Percentiles rank a stretch among this genome's conserved stretches.
These are phyloP conservation scores for Trapa incisa DNA, from an alignment of 345 rosid genomes.

Conservation along the genomic window DNA sequence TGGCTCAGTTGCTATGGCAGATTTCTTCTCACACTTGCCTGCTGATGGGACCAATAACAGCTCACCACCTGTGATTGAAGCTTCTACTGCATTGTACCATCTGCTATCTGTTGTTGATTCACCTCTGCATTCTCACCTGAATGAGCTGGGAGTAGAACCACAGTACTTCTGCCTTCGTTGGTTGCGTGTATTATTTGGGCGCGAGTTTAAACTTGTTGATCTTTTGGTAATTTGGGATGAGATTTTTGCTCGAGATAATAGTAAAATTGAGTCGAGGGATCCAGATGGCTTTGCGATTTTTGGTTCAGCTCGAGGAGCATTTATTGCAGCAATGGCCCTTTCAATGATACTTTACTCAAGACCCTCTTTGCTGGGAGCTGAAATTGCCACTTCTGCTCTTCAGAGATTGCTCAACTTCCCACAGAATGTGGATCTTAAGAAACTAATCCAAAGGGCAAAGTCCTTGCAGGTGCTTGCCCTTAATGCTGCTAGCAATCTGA, in stretches of 20 bases:
- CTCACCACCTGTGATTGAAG: slow-evolving; percentile 80
- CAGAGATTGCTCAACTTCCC: slow-evolving; percentile 82
- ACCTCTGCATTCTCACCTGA: slow-evolving; percentile 75
- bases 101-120: slow-evolving; percentile 68
- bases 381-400: slow-evolving; percentile 81
- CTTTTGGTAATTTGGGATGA: slow-evolving; percentile 88
- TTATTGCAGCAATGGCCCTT: slow-evolving; percentile 65
- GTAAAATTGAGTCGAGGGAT: slow-evolving; percentile 17
- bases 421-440: slow-evolving; percentile 46
- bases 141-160: slow-evolving; percentile 92
- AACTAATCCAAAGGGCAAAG: slow-evolving; percentile 56
- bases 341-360: slow-evolving; percentile 76
- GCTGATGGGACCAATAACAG: slow-evolving; percentile 41
- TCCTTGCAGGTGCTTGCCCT: slow-evolving; percentile 58
- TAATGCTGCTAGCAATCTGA: slow-evolving; percentile 23
- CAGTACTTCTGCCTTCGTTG: slow-evolving; percentile 95
- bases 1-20: slow-evolving; percentile 78
- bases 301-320: slow-evolving; percentile 61
- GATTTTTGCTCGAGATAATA: slow-evolving; percentile 64
- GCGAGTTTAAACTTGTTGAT: slow-evolving; percentile 68
- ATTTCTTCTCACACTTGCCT: slow-evolving; percentile 56
- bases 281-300: slow-evolving; percentile 35
- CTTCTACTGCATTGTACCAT: slow-evolving; percentile 71
- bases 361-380: slow-evolving; percentile 85
- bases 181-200: slow-evolving; percentile 85